Evolutionary conservation across 257 asterid species (phyloP).

Genomic region (Henckelia pumila): DNA sequence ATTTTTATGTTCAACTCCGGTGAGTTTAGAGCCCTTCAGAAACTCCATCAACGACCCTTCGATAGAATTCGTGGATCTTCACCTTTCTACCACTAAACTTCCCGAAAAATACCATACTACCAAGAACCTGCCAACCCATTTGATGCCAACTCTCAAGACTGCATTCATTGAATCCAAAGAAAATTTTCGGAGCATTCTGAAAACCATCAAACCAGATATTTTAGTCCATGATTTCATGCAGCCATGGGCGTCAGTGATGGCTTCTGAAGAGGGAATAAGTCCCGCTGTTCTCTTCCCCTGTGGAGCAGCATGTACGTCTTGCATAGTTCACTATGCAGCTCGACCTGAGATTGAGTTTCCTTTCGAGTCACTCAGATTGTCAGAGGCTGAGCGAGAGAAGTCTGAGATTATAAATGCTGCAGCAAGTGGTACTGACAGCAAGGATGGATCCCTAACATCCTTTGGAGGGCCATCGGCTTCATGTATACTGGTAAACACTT

Average conservation of each 20-base stretch:
- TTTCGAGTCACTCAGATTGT: slow-evolving; percentile 7
- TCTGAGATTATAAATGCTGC: not conserved
- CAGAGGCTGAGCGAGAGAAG: not conserved
- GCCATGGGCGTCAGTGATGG: slow-evolving; percentile 19
- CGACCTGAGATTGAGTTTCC: slow-evolving; percentile 11
- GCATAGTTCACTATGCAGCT: not conserved
- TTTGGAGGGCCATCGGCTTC: not conserved
- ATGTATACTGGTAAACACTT: slow-evolving; percentile 8
- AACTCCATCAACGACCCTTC: not conserved
- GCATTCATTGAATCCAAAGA: slow-evolving; percentile 17
- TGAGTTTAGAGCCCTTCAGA: slow-evolving; percentile 9
- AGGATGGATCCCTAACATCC: not conserved
- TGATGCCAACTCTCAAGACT: slow-evolving; percentile 20
- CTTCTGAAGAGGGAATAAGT: slow-evolving; percentile 16
- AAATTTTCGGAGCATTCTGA: slow-evolving; percentile 10
- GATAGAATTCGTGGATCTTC: slow-evolving; percentile 14
- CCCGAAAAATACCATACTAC: slow-evolving; percentile 23
- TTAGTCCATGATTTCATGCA: slow-evolving; percentile 20
- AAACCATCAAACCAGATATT: slow-evolving; percentile 13
- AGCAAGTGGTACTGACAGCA: not conserved
- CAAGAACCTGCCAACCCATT: slow-evolving; percentile 23
- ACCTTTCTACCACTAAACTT: slow-evolving; percentile 16
- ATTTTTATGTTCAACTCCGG: slow-evolving; percentile 18
- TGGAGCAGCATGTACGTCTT: slow-evolving; percentile 9
- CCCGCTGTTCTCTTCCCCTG: not conserved